phyloP scores from a whole-genome alignment of 2,329 filamentous ascomycete genomes.

The Cyanodermella asteris region DNA sequence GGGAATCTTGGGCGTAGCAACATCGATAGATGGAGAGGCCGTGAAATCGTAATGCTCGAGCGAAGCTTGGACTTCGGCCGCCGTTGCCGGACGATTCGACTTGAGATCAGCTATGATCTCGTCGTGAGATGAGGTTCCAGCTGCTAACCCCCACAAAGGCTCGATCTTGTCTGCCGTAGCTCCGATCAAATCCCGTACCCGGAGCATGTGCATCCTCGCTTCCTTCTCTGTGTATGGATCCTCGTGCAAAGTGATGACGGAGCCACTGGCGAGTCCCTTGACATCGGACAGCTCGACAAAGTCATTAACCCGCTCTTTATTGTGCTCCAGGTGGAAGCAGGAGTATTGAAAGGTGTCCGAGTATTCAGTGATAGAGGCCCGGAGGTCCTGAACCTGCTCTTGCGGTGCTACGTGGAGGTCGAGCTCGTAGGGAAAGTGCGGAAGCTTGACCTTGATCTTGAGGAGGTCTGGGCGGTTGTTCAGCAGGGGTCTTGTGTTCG shows the following conservation, averaged over 20 bases:
- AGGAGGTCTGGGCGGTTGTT: conserved; percentile 60
- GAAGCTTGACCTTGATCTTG: conserved; percentile 39
- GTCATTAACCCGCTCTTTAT: conserved; percentile 78
- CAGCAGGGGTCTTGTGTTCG: conserved; percentile 52
- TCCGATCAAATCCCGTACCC: conserved; percentile 80
- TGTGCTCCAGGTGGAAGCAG: conserved; percentile 92
- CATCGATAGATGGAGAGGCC: conserved; percentile 42
- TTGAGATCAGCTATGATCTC: conserved; percentile 26
- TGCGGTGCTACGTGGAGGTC: conserved; percentile 62
- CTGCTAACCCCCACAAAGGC: conserved; percentile 61
- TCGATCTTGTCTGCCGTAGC: conserved; percentile 78
- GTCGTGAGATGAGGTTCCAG: conserved; percentile 75
- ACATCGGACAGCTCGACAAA: conserved; percentile 85
- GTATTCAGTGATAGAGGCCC: conserved; percentile 86
- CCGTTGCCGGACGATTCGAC: conserved; percentile 19
- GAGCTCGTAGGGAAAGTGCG: conserved; percentile 10
- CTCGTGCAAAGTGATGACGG: conserved; percentile 63
- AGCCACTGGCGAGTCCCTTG: conserved; percentile 50
- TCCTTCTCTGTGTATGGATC: conserved; percentile 98
- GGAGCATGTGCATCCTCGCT: conserved; percentile 78
- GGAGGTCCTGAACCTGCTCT: conserved; percentile 93
- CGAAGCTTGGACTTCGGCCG: conserved; percentile 18
- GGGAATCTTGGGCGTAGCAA: conserved; percentile 45
- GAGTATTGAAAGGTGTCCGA: conserved; percentile 91
- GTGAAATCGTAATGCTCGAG: conserved; percentile 60